Evolutionary conservation across 2,329 filamentous ascomycete species (phyloP).

Genomic region (Fusarium xyrophilum): DNA sequence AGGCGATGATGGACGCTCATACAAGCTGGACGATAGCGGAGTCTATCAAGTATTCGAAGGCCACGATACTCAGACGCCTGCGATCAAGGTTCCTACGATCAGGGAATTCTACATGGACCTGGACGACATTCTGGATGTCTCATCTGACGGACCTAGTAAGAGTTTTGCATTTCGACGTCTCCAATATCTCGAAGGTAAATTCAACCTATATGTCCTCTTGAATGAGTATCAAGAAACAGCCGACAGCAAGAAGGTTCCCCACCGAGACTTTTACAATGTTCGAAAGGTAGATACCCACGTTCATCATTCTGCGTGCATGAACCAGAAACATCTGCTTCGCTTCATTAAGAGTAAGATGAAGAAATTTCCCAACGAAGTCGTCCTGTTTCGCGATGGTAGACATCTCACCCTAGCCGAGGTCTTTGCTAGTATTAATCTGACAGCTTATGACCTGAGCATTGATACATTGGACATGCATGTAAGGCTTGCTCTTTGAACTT

Average conservation of each 20-base stretch:
- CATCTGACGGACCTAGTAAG: constrained; percentile 93
- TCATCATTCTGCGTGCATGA: constrained; percentile 99
- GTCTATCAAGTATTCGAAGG: constrained; percentile 93
- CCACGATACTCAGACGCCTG: constrained; percentile 67
- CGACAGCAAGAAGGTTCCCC: constrained; percentile 96
- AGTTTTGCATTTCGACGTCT: constrained; percentile 95
- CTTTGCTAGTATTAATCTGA: constrained; percentile 96
- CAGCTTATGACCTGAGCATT: constrained; percentile 96
- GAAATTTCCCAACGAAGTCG: constrained; percentile 92
- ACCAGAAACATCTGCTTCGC: constrained; percentile 95
- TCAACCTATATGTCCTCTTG: constrained; percentile 89
- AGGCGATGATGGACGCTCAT: constrained; percentile 72
- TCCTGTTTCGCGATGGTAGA: constrained; percentile 90
- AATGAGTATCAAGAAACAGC: constrained; percentile 99
- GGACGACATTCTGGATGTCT: constrained; percentile 84
- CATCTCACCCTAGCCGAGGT: constrained; percentile 90
- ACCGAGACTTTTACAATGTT: constrained; percentile 99
- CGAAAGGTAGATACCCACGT: constrained; percentile 99
- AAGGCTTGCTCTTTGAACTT: constrained; percentile 47
- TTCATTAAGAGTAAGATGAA: constrained; percentile 99
- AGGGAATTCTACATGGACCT: constrained; percentile 96
- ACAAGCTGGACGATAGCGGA: constrained; percentile 79
- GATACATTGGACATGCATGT: constrained; percentile 99
- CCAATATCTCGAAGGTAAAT: constrained; percentile 96
- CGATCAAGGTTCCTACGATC: constrained; percentile 86